These are phyloP conservation scores for Ophiostoma perfectum DNA, from an alignment of 2,329 filamentous ascomycete genomes.

Conservation along the genomic window DNA sequence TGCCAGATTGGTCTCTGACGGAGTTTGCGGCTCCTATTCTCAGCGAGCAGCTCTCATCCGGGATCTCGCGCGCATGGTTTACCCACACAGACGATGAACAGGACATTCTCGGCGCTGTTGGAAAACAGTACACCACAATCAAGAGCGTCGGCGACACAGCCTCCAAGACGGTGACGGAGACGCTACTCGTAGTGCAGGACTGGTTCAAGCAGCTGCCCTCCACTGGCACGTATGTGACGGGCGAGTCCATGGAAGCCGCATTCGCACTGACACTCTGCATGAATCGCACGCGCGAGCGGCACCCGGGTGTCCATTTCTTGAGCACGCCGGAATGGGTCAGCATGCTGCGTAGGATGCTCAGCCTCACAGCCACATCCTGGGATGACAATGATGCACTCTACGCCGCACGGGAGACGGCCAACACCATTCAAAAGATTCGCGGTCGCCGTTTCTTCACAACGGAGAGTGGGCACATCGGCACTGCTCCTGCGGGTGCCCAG, in stretches of 20 bases:
- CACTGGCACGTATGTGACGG: conserved; percentile 13
- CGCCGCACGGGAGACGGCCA: conserved; percentile 11
- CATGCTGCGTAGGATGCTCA: conserved; percentile 11
- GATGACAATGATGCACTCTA: not conserved
- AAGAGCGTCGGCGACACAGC: conserved; percentile 3
- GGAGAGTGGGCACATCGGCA: conserved; percentile 14
- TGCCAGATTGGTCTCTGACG: conserved; percentile 11
- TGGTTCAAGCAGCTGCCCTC: not conserved
- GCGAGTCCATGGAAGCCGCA: conserved; percentile 16
- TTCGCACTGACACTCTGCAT: conserved; percentile 17
- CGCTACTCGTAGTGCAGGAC: conserved; percentile 15
- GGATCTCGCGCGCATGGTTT: conserved; percentile 16
- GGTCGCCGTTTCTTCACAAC: conserved; percentile 16
- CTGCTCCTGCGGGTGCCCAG: conserved; percentile 11
- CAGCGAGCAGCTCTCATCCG: conserved; percentile 16
- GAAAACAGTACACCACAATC: not conserved
- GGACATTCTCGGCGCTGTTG: not conserved
- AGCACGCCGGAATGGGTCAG: conserved; percentile 12
- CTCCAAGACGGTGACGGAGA: conserved; percentile 9
- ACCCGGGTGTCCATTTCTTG: conserved; percentile 12
- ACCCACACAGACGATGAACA: not conserved
- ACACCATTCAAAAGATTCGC: conserved; percentile 15
- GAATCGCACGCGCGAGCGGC: conserved; percentile 16
- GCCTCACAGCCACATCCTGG: conserved; percentile 8
- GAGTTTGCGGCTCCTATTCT: conserved; percentile 15